Base-by-base conservation (phyloP, 805 yeast genomes). In the Lipomyces orientalis region DNA sequence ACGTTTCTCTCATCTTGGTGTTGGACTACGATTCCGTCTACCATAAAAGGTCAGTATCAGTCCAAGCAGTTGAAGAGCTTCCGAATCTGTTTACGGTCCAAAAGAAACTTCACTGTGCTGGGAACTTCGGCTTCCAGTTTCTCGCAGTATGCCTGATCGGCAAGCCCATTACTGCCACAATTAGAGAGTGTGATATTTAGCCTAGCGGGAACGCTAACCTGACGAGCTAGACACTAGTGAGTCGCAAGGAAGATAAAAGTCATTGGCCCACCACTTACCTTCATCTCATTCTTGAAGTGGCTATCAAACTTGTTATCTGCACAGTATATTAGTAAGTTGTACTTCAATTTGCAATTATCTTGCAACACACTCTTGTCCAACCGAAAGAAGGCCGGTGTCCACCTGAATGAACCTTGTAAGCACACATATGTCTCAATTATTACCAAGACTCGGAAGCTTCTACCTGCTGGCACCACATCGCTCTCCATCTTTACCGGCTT, bases 21-120 rank as follows among this genome's bases (percentile, higher is more conserved):
- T 10, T 33, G 25, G 10, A 55, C 37, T 10, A 4, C 19, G 43
- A 55, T 10, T 6, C 58, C 58, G 9, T 51, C 54, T 51, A 7
- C 54, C 54, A 7, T 51, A 7, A 51, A 51, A 51, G 2, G 54
- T 51, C 54, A 51, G 54, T n/a, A n/a, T n/a, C 29, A 51, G 25
- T 51, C 54, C 54, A 12, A 46, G 52, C 54, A 51, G 54, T 51
- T 51, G 29, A 51, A 19, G n/a, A n/a, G n/a, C n/a, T n/a, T n/a
- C n/a, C n/a, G n/a, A n/a, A n/a, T n/a, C n/a, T n/a, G n/a, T 51
- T 51, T 51, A 55, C 58, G 58, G 39, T 55, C 58, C n/a, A 55
- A 10, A 6, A 55, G 37, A 55, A 33, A 55, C 58, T 55, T 5
- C 0, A 35, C 58, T 35, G 58, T 55, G 12, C 8, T 1, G 7